These are phyloP conservation scores for Kwoniella europaea DNA, from an alignment of 768 basidiomycete species.

Conservation along the genomic window DNA sequence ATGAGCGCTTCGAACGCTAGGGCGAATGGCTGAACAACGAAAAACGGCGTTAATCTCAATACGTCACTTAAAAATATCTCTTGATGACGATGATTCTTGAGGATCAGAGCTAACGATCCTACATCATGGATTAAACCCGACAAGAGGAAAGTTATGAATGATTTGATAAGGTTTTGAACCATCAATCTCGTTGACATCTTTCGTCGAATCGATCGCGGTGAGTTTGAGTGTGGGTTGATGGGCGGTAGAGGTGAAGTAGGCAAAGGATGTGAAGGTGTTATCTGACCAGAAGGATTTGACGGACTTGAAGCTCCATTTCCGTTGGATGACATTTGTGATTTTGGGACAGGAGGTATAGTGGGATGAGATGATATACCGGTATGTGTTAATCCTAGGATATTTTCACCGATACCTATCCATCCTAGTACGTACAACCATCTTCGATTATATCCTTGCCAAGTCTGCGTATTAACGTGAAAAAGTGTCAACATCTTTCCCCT, in stretches of 20 bases:
- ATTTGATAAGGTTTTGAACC: constrained; percentile 42
- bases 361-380: constrained; percentile 33
- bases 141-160: constrained; percentile 41
- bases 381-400: constrained; percentile 39
- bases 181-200: constrained; percentile 9
- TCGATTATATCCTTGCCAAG: constrained; percentile 44
- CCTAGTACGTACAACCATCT: constrained; percentile 41
- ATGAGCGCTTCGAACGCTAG: constrained; percentile 40
- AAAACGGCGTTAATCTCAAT: constrained; percentile 38
- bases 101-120: constrained; percentile 15
- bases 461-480: constrained; percentile 13
- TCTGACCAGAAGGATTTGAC: constrained; percentile 15
- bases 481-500: too few relatives aligned
- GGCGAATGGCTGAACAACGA: constrained; percentile 42
- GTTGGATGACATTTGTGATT: too few relatives aligned
- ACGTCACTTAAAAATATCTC: constrained; percentile 8
- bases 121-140: constrained; percentile 41
- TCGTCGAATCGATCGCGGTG: neutral
- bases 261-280: constrained; percentile 36
- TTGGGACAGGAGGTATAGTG: neutral
- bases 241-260: constrained; percentile 16
- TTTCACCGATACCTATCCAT: constrained; percentile 45
- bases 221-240: too few relatives aligned
- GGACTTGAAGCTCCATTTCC: neutral
- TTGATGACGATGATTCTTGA: neutral